Conservation (phyloP, 2,329 filamentous ascomycete species). For the Stenocarpella maydis region DNA sequence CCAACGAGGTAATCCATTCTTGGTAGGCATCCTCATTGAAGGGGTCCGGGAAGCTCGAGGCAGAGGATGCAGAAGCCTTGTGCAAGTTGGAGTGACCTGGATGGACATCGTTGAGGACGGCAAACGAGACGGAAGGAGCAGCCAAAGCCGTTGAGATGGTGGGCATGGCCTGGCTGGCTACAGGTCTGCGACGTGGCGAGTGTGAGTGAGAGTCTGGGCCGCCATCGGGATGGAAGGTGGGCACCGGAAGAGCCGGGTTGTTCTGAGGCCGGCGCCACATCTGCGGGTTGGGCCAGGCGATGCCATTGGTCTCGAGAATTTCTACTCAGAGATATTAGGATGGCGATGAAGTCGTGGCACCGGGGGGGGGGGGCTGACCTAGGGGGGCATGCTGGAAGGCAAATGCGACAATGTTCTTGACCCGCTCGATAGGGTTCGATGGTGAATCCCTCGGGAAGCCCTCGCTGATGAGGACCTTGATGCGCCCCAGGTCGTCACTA, state of each 20-base stretch:
- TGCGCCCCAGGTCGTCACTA: slow-evolving; percentile 74
- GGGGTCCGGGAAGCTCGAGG: slow-evolving; percentile 41
- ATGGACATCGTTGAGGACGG: not conserved
- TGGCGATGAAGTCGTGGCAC: not conserved
- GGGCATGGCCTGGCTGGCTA: slow-evolving; percentile 32
- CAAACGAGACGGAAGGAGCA: not conserved
- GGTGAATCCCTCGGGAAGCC: slow-evolving; percentile 67
- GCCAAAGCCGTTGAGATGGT: slow-evolving; percentile 22
- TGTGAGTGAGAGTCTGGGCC: slow-evolving; percentile 67
- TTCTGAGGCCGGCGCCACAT: slow-evolving; percentile 69
- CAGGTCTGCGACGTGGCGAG: slow-evolving; percentile 59
- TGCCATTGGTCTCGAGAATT: slow-evolving; percentile 74
- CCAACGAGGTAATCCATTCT: slow-evolving; percentile 39
- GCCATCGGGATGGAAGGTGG: slow-evolving; percentile 53
- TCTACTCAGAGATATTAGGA: slow-evolving; percentile 54
- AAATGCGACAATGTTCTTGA: slow-evolving; percentile 79
- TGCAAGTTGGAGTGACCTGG: not conserved
- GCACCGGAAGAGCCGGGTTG: slow-evolving; percentile 51
- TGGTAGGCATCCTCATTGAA: slow-evolving; percentile 40
- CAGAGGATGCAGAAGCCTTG: slow-evolving; percentile 28
- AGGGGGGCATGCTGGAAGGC: slow-evolving; percentile 86
- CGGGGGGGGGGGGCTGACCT: slow-evolving; percentile 56
- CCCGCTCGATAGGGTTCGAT: slow-evolving; percentile 66
- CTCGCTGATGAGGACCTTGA: slow-evolving; percentile 80
- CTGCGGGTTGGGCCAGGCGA: slow-evolving; percentile 80